Percentiles rank a stretch among this genome's conserved stretches.
Conservation (phyloP, 352 stramenopile species). For the Pythium myriotylum region DNA sequence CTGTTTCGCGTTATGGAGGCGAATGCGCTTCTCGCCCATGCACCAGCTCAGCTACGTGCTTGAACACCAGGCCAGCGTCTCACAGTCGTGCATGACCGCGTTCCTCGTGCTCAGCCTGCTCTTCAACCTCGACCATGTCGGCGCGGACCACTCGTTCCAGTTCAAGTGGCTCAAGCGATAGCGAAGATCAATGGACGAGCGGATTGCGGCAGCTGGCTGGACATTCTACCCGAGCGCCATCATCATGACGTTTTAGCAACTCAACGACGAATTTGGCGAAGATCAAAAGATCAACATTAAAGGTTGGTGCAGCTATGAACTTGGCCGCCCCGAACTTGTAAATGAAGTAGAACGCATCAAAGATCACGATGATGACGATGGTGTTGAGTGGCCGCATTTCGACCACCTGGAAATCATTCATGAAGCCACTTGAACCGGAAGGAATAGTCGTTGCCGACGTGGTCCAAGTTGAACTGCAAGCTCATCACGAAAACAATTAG, state of each 20-base stretch:
- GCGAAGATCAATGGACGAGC: too few relatives aligned
- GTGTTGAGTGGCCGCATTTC: too few relatives aligned
- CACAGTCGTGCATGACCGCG: slow-evolving; percentile 11
- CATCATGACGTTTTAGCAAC: too few relatives aligned
- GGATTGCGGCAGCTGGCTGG: too few relatives aligned
- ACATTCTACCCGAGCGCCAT: too few relatives aligned
- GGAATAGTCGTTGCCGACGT: slow-evolving; percentile 28
- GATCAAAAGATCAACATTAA: too few relatives aligned
- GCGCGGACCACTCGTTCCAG: slow-evolving; percentile 30
- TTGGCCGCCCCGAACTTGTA: too few relatives aligned
- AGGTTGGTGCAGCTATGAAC: too few relatives aligned
- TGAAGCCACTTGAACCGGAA: slow-evolving; percentile 27
- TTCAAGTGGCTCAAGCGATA: slow-evolving; percentile 18
- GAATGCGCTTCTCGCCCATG: slow-evolving; percentile 17
- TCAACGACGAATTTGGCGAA: too few relatives aligned
- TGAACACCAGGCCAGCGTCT: slow-evolving; percentile 14
- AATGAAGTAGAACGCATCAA: too few relatives aligned
- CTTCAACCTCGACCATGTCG: slow-evolving; percentile 21
- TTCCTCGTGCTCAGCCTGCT: slow-evolving; percentile 12
- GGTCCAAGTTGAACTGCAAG: slow-evolving; percentile 18
- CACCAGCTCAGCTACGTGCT: slow-evolving; percentile 53
- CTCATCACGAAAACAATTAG: slow-evolving; percentile 10
- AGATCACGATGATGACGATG: too few relatives aligned
- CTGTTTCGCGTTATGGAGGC: slow-evolving; percentile 1
- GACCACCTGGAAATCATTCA: not conserved